Conservation (phyloP, 148 eudicot species). For the Dysphania ambrosioides region DNA sequence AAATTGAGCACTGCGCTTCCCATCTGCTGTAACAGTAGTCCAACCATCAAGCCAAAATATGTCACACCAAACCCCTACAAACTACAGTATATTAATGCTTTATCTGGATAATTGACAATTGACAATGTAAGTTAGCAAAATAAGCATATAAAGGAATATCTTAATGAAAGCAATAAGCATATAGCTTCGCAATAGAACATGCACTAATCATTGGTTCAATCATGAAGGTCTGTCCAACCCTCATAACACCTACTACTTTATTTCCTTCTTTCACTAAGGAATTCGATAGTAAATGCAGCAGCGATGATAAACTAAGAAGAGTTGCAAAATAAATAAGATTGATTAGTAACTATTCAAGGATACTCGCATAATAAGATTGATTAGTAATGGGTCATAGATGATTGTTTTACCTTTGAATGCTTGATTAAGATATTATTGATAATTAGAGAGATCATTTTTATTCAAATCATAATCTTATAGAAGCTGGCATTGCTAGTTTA, state of each 20-base stretch:
- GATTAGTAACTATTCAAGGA: conserved; percentile 39
- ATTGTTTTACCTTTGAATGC: too few relatives aligned
- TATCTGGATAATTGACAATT: background rate
- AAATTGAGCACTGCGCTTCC: conserved; percentile 98
- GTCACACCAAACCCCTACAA: conserved; percentile 91
- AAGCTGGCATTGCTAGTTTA: too few relatives aligned
- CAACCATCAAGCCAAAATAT: conserved; percentile 99
- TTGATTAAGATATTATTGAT: too few relatives aligned
- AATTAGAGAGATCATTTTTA: too few relatives aligned
- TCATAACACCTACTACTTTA: conserved; percentile 99
- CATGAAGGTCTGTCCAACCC: conserved; percentile 89
- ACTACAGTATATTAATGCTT: background rate
- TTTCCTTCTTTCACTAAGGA: conserved; percentile 70
- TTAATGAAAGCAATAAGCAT: background rate
- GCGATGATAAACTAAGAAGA: background rate
- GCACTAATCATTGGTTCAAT: conserved; percentile 97
- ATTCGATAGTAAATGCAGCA: conserved; percentile 10
- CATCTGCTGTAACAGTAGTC: conserved; percentile 96
- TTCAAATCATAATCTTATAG: too few relatives aligned
- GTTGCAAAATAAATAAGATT: background rate
- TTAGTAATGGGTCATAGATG: too few relatives aligned
- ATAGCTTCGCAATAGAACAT: conserved; percentile 37
- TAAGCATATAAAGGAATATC: background rate
- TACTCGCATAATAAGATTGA: conserved; percentile 96
- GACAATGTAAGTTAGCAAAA: background rate